Evolutionary conservation across 2,329 filamentous ascomycete species (phyloP), one percentile per base, ranked within the genome.

Genomic region (Bisporella sp.): DNA sequence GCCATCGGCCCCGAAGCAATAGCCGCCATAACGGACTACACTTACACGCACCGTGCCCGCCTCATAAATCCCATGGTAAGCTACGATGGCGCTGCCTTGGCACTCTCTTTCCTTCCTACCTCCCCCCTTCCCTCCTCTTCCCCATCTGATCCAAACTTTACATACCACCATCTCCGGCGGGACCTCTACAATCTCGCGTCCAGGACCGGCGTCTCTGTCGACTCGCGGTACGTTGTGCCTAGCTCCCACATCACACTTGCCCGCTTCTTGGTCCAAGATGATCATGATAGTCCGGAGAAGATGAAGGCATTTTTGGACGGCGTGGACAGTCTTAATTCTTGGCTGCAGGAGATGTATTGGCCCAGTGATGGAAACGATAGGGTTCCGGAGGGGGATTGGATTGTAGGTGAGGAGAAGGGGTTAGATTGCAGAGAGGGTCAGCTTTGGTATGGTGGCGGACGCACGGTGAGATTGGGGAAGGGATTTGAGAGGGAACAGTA

Each of bases 211-310:
- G 73, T 92, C n/a, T 70, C 77, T 12, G 76, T 96, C 33, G 84
- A 76, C 28, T 88, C 87, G 47, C 77, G 92, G 51, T 97, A 96
- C 65, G 83, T 91, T 29, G 89, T 95, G 2, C 91, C 91, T 1
- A 92, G 87, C 44, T 89, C 89, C 12, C 92, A 97, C 70, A 78
- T 96, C 62, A 96, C 92, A 0, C 78, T 97, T 51, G 91, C 80
- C 0, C 76, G 92, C 4, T 96, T 93, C 65, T 76, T 96, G 41
- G 77, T 75, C 7, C 76, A 81, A 40, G 71, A 75, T 9, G 88
- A 91, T 56, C 79, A 84, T 60, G 73, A 76, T 37, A 76, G 75
- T 6, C 67, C 70, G 5, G 66, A 64, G 49, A 70, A 56, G 58
- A 65, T 90, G 58, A 66, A 72, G 59, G 68, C 61, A n/a, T 84